These are phyloP conservation scores for Fusarium denticulatum DNA, from an alignment of 2,329 filamentous ascomycete species.

Conservation along the genomic window DNA sequence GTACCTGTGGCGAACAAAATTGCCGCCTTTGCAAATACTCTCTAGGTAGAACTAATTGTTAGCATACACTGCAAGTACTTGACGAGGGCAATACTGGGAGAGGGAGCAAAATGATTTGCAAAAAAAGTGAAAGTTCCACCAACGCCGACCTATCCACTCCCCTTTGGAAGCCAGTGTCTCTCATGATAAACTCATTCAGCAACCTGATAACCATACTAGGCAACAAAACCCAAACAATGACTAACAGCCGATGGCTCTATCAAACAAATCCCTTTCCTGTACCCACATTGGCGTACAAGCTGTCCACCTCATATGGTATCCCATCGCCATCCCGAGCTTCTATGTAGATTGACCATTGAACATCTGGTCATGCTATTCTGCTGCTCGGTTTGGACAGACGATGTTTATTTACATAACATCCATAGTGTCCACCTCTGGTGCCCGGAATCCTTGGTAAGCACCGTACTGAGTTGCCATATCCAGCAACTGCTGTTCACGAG, in stretches of 20 bases:
- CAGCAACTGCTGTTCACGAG: slow-evolving; percentile 61
- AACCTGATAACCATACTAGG: slow-evolving; percentile 21
- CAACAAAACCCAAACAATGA: slow-evolving; percentile 22
- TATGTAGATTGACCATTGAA: slow-evolving; percentile 13
- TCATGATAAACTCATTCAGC: slow-evolving; percentile 27
- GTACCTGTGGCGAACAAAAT: slow-evolving; percentile 38
- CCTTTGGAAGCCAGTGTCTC: slow-evolving; percentile 18
- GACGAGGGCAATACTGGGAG: slow-evolving; percentile 4
- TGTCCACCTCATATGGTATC: slow-evolving; percentile 8
- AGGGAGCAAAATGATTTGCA: slow-evolving; percentile 36
- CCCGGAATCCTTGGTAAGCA: slow-evolving; percentile 61
- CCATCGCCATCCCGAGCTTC: slow-evolving; percentile 4
- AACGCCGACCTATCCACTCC: slow-evolving; percentile 29
- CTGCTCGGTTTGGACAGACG: slow-evolving; percentile 8
- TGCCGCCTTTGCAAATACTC: slow-evolving; percentile 16
- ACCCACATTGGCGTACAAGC: background rate
- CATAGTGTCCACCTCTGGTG: slow-evolving; percentile 60
- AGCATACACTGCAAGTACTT: slow-evolving; percentile 36
- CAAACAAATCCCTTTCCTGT: background rate
- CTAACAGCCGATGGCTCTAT: slow-evolving; percentile 10
- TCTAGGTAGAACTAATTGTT: slow-evolving; percentile 27
- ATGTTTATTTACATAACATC: slow-evolving; percentile 52
- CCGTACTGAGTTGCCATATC: slow-evolving; percentile 77
- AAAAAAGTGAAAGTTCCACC: slow-evolving; percentile 28
- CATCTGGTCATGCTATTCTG: slow-evolving; percentile 25